Percentiles rank a stretch among this genome's conserved stretches.
Evolutionary conservation across 208 protist species (phyloP).

Genomic region (Trichomonas tenax): DNA sequence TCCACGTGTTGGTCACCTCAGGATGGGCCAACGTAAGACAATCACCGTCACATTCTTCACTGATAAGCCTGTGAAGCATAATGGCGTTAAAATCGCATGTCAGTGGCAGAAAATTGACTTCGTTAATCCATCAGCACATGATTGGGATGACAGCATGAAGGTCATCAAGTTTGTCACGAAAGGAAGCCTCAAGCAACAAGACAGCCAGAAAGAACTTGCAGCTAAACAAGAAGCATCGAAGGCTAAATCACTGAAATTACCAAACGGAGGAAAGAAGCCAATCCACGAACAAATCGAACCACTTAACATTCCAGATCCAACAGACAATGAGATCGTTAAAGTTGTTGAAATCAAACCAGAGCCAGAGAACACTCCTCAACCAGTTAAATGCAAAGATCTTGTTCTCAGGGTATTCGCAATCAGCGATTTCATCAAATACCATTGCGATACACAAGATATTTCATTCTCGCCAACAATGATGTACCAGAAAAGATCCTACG

Average conservation of each 20-base stretch:
- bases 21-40: not conserved
- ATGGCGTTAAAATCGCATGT: not conserved
- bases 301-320: not conserved
- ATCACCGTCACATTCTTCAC: not conserved
- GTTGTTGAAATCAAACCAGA: conserved; percentile 24
- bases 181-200: not conserved
- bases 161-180: not conserved
- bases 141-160: not conserved
- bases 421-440: conserved; percentile 30
- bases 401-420: conserved; percentile 24
- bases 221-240: not conserved
- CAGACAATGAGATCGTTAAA: not conserved
- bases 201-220: not conserved
- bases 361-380: conserved; percentile 20
- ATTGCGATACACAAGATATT: conserved; percentile 42
- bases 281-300: not conserved
- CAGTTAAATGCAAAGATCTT: conserved; percentile 1
- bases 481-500: conserved; percentile 61
- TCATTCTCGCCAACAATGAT: conserved; percentile 70
- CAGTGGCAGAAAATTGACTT: not conserved
- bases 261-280: not conserved
- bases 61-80: not conserved
- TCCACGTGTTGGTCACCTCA: not conserved
- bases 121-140: not conserved
- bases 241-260: not conserved